Base-by-base conservation (phyloP, 331 rosid species). In the Arachis monticola region DNA sequence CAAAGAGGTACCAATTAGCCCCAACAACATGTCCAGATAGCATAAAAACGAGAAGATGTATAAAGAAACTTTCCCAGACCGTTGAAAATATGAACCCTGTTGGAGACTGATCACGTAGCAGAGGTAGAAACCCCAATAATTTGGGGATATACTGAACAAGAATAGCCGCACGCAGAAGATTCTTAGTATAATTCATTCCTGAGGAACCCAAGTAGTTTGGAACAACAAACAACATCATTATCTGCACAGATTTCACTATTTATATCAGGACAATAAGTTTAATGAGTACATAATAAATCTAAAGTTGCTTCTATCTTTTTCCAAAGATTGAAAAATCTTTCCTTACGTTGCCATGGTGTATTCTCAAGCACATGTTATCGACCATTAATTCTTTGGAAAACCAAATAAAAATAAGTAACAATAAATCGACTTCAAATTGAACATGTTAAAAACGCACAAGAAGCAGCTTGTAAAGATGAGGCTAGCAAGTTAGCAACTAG, bases 1-100 rank as follows among this genome's bases (percentile, higher is more conserved):
- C 96, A 35, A 92, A 72, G 60, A 88, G 96, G 74, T 92, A 92
- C 96, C 96, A 92, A 79, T 75, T 67, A 22, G 97, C 84, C 45
- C 97, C 97, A 48, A 88, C 91, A 58, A 90, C 53, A 64, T 93
- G 97, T 64, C 89, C 91, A 71, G 97, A 58, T 44, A 93, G 75
- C 81, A 90, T 83, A 72, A 83, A 87, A 12, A 85, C 87, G 74
- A 90, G 85, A 79, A 90, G 95, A 85, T 86, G 86, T 69, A 90
- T 82, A 32, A 88, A 41, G 38, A 90, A 88, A 81, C 88, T 92
- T 13, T 83, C 93, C 93, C 93, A 89, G 12, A 93, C 93, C 10
- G 97, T 86, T 86, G 88, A 91, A 77, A 92, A 92, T 74, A 88
- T 82, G 79, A 92, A 83, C 81, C 96, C 96, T 10, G 81, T 86